Base-by-base conservation (phyloP, 2,329 filamentous ascomycete species). In the Pseudocercospora fijiensis region DNA sequence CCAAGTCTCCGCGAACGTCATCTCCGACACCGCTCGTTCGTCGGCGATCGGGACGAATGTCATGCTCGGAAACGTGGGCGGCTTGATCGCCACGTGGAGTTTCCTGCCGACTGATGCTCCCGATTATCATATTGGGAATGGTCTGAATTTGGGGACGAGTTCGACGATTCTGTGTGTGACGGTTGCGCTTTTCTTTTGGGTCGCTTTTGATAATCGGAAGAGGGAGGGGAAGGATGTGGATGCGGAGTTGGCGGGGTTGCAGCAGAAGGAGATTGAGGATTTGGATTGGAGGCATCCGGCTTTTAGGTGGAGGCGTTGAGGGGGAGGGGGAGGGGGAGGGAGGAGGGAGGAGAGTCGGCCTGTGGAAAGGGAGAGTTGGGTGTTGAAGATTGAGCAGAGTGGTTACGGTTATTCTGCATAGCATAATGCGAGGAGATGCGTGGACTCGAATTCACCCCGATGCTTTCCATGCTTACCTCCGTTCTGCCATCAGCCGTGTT, bases 61-160 rank as follows among this genome's bases (percentile, higher is more conserved):
- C 71, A 90, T 91, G 88, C 78, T 90, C 24, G 89, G 88, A 27
- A 91, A 90, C 60, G 73, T 91, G n/a, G 89, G 89, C 1, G 89
- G 72, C 7, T 56, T 75, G 18, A 71, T 75, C 49, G 68, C 67
- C 1, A 75, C 73, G 0, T 74, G 73, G 73, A 60, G 37, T 4
- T 73, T 74, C 76, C 70, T 90, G 16, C 82, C 84, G 0, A 84
- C 78, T 68, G 88, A 91, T 71, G 84, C 70, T 0, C 89, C 89
- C 0, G 76, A 90, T 63, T 92, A 86, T 70, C 86, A 80, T 65
- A 90, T 90, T 61, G 89, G 89, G 1, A 91, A 91, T 71, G 88
- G 88, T 0, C 74, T 91, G 37, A 91, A 91, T 72, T 71, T 90
- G 49, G 89, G 85, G 0, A 86, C 85, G 0, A 80, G 81, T n/a